Evolutionary conservation across 2,329 filamentous ascomycete species (phyloP), one percentile per base, ranked within the genome.

Genomic region (Lasiodiplodia hormozganensis): DNA sequence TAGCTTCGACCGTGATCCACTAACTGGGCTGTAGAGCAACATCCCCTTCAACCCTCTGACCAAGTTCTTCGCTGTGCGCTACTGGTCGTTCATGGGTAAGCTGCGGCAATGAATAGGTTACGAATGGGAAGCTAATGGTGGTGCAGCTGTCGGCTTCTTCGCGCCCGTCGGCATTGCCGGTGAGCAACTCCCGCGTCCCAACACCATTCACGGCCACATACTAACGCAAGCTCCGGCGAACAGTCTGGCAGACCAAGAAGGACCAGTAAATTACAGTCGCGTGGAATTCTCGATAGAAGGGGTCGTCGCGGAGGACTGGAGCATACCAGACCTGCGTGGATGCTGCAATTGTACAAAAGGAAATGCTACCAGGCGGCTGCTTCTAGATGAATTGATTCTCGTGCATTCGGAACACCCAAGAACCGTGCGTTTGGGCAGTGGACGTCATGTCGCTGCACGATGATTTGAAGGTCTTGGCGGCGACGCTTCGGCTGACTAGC

Each of bases 11-110:
- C 57, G 23, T 12, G 16, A 58, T 10, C 56, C 14, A 28, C 66
- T 68, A 25, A 68, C 49, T n/a, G 5, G 95, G 73, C 92, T 95
- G 78, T 92, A 93, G 84, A 90, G 88, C 86, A 98, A 97, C 88
- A 84, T 99, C 74, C 96, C 96, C 74, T 99, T 99, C 90, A 97
- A 99, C 88, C 92, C 96, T 74, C 87, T 93, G 85, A 95, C 90
- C 80, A 92, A 90, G 84, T 92, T 87, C 85, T 99, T 99, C 82
- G 88, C 85, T 73, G 71, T 93, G 75, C 87, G 90, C 83, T 99
- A 92, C 90, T 96, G 93, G 91, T 80, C 80, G 72, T 96, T 92
- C 85, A 90, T 90, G 87, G 81, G 90, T 92, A 79, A 71, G 85
- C 64, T 36, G 8, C n/a, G 16, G 18, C 47, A 25, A 49, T 54